Percentiles rank a stretch among this genome's conserved stretches.
Evolutionary conservation across 2,329 filamentous ascomycete species (phyloP).

Genomic region (Clonostachys solani): DNA sequence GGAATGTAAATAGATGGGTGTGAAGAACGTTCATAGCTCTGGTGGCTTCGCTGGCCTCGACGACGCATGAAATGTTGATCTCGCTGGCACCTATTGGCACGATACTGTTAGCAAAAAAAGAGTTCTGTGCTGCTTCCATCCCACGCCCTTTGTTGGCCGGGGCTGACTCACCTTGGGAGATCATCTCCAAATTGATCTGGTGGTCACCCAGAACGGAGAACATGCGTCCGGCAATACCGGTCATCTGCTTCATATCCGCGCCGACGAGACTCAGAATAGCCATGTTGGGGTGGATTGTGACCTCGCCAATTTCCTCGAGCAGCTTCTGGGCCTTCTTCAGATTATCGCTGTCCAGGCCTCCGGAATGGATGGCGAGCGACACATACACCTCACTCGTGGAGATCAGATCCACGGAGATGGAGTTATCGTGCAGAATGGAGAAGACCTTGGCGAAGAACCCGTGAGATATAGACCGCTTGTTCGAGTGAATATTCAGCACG

Average conservation of each 20-base stretch:
- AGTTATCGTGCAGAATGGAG: conserved; percentile 79
- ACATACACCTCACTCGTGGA: conserved; percentile 96
- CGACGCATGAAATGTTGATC: conserved; percentile 98
- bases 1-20: conserved; percentile 93
- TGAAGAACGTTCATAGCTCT: conserved; percentile 95
- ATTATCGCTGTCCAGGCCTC: conserved; percentile 57
- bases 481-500: conserved; percentile 96
- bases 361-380: conserved; percentile 90
- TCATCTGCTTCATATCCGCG: conserved; percentile 96
- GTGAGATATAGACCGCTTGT: conserved; percentile 93
- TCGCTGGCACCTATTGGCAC: conserved; percentile 77
- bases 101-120: conserved; percentile 1
- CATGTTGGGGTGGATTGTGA: conserved; percentile 89
- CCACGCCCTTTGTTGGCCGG: neutral
- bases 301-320: conserved; percentile 76
- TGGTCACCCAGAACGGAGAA: conserved; percentile 92
- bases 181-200: conserved; percentile 98
- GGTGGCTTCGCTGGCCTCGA: conserved; percentile 85
- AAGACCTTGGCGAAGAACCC: conserved; percentile 96
- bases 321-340: conserved; percentile 67
- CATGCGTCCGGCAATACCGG: conserved; percentile 89
- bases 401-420: conserved; percentile 91
- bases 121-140: too few relatives aligned
- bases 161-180: conserved; percentile 74
- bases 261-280: conserved; percentile 93